A percentile compares a stretch with the other conserved stretches of the same genome.
Evolutionary conservation across 176 grass and related monocot species (phyloP).

Genomic region (Rhynchospora breviuscula): DNA sequence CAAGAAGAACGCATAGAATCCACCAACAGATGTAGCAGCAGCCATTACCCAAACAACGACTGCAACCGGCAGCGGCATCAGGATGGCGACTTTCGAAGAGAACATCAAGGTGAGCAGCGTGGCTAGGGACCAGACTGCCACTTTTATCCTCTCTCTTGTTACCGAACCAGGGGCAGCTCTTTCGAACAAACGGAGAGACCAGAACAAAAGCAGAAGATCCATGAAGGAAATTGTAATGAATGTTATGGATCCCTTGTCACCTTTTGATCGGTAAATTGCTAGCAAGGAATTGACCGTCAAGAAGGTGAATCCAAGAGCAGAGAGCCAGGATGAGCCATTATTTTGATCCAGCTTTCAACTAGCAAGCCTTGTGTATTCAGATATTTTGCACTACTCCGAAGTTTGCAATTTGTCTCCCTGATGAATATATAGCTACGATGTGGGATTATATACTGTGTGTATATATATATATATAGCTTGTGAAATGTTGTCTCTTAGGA

Average conservation of each 20-base stretch:
- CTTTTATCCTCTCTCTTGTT: not conserved
- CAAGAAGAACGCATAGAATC: not conserved
- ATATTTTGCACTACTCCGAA: not conserved
- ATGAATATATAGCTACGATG: constrained; percentile 17
- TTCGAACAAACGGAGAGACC: not conserved
- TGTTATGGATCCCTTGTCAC: not conserved
- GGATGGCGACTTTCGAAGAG: not conserved
- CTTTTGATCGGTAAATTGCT: constrained; percentile 6
- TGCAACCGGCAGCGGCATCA: not conserved
- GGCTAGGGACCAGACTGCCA: not conserved
- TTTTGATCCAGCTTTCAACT: not conserved
- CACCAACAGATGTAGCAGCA: not conserved
- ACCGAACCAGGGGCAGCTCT: not conserved
- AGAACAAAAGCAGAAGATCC: not conserved
- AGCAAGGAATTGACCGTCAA: not conserved
- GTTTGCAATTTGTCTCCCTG: constrained; percentile 8
- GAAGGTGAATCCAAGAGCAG: not conserved
- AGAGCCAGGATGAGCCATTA: not conserved
- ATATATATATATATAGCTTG: not conserved
- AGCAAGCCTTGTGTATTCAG: not conserved
- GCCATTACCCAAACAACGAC: not conserved
- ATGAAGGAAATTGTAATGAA: not conserved
- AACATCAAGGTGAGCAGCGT: not conserved
- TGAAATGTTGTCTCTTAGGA: too few relatives aligned
- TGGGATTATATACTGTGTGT: constrained; percentile 19